phyloP scores from a whole-genome alignment of 2,329 filamentous ascomycete genomes.

The Sporothrix dimorphospora region DNA sequence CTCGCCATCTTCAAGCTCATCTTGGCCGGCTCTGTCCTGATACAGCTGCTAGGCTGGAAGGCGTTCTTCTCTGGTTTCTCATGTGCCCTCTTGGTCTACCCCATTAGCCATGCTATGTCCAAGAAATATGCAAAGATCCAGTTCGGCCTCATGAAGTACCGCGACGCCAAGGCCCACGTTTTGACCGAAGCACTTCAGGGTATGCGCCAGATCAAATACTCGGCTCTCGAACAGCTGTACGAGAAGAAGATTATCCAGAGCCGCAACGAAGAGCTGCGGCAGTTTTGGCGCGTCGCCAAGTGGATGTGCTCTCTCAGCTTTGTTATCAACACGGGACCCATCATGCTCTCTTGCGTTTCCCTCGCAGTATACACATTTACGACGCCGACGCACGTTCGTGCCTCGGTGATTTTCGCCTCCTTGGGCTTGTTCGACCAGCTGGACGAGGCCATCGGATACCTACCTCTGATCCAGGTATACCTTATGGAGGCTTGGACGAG shows the following conservation, averaged over 20 bases:
- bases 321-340: slow-evolving; percentile 40
- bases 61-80: slow-evolving; percentile 40
- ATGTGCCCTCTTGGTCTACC: slow-evolving; percentile 38
- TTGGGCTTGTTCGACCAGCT: slow-evolving; percentile 44
- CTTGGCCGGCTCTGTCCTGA: slow-evolving; percentile 40
- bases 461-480: slow-evolving; percentile 43
- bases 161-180: slow-evolving; percentile 43
- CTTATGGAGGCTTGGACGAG: slow-evolving; percentile 44
- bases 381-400: slow-evolving; percentile 39
- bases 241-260: slow-evolving; percentile 43
- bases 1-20: slow-evolving; percentile 43
- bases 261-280: slow-evolving; percentile 43
- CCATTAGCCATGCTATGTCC: slow-evolving; percentile 39
- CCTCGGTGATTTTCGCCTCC: slow-evolving; percentile 44
- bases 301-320: slow-evolving; percentile 41
- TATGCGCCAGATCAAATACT: slow-evolving; percentile 46
- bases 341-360: slow-evolving; percentile 42
- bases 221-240: slow-evolving; percentile 43
- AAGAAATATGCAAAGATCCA: slow-evolving; percentile 40
- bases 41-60: slow-evolving; percentile 41
- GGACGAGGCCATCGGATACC: slow-evolving; percentile 40
- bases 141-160: slow-evolving; percentile 43
- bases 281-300: slow-evolving; percentile 41
- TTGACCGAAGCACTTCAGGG: slow-evolving; percentile 44
- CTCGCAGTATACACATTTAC: slow-evolving; percentile 42